Evolutionary conservation across 148 eudicot genomes (phyloP), one percentile per base, ranked within the genome.

Genomic region (Cornus controversa): DNA sequence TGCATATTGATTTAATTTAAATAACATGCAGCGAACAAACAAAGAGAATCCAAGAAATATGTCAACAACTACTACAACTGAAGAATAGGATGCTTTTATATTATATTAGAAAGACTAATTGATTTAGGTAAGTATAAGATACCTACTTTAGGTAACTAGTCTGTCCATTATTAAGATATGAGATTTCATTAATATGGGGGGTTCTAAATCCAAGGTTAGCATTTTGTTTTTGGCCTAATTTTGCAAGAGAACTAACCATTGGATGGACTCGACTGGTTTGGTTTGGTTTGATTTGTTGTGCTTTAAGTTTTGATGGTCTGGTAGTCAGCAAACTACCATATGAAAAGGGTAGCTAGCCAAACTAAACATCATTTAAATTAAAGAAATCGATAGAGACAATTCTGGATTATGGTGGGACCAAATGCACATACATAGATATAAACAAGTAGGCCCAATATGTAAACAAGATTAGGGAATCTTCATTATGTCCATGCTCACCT

Each of bases 11-110:
- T 72, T 29, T 18, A 9, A 67, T 58, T 16, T 18, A 15, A 67
- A 40, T 9, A 5, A 5, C 25, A 26, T 24, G 28, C 64, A 60
- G 29, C 14, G 42, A 66, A 81, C 74, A 72, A 72, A 27, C 77
- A 73, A 69, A 74, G 64, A 81, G 84, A n/a, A 81, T 76, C 80
- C 84, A 54, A 72, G 72, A 77, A 67, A 72, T 47, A 60, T 14
- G 37, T 42, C 75, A 60, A 75, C 65, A 62, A 69, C 74, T 20
- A 58, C 36, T 27, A 28, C 34, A n/a, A n/a, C 74, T 54, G 70
- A 76, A 45, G 45, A 50, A 71, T 42, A 62, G 23, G 42, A 25
- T 63, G 1, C 23, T 26, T 40, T 24, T 63, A 1, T 7, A 34
- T 2, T 60, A 34, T 62, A n/a, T n/a, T n/a, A n/a, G n/a, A n/a